Evolutionary conservation across 164 flowering plant genomes (phyloP), one percentile per base, ranked within the genome.

Genomic region (Vitis riparia): DNA sequence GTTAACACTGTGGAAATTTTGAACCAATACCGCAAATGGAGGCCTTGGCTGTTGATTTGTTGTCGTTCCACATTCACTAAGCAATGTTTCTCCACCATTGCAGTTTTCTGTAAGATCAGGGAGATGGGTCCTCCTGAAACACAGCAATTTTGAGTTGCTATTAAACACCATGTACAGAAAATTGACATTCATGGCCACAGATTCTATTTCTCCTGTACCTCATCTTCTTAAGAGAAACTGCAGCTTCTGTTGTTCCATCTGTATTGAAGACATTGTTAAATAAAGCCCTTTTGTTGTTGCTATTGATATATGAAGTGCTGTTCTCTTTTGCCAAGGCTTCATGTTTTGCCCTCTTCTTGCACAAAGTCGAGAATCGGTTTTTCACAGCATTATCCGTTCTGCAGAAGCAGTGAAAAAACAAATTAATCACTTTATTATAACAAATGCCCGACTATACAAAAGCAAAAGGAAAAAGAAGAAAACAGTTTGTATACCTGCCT

Each of bases 341-440:
- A 44, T 77, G 84, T 80, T 91, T 95, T 29, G 95, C 96, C 79
- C 89, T 84, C 82, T 93, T 95, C 83, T 95, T 95, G 83, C 98
- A 87, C 66, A 95, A 79, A 29, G 98, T 95, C 6, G 96, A 71
- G 82, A 95, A 95, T 12, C 99, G 87, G 76, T 95, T 95, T 75
- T 95, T 95, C 75, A 95, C 99, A 58, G 99, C 99, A 82, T 95
- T 95, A 75, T 93, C 99, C 51, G 99, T 93, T 82, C 99, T 95
- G 89, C 71, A 75, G 53, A 47, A 69, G 51, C 61, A 74, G n/a
- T 59, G 8, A 11, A n/a, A 56, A 53, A 19, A 8, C 14, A 30
- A 65, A 11, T 64, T 53, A 52, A 56, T 27, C 12, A 16, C 27
- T 15, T 16, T 30, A 63, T 16, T 5, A 64, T 13, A 6, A 14